Evolutionary conservation across 495 filamentous ascomycete genomes (phyloP), one percentile per base, ranked within the genome.

Genomic region (Parathielavia appendiculata): DNA sequence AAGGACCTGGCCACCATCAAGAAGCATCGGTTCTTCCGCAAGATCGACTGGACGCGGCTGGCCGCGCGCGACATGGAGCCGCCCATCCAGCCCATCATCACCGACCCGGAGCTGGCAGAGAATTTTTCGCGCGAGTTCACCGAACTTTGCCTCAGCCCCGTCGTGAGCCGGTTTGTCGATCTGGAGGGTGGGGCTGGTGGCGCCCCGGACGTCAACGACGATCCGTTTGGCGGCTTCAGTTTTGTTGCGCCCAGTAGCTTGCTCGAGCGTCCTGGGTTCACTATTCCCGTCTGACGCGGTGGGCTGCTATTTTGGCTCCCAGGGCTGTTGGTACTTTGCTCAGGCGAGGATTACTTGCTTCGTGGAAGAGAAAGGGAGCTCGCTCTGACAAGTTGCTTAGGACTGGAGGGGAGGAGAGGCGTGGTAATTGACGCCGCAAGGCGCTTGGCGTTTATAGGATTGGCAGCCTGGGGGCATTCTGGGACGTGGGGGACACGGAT

Each of bases 151-250:
- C 73, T 97, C 22, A 93, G 89, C 64, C 90, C 91, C 8, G 77
- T 87, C 0, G 65, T 86, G 16, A 75, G 71, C 49, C 61, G 68
- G 16, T 73, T 63, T 63, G 74, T 63, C 53, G 74, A 68, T 53
- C 61, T 54, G 64, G 71, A 61, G 54, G 72, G 65, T 49, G 36
- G 9, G 5, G 12, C 65, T 43, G 51, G 43, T 16, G 23, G 30
- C 35, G 36, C 69, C 34, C 72, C 73, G 59, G 70, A 63, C 9
- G 57, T 53, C 56, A 83, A 82, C 63, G 80, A 83, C 40, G 83
- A 97, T 72, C 83, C 83, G 1, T 97, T 98, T 75, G 91, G 92
- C 16, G 93, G 95, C 2, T 98, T 98, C 69, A 96, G 90, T 73
- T 98, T 89, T 71, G 92, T 97, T 57, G 95, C 91, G 20, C 88